Evolutionary conservation across 2,329 filamentous ascomycete genomes (phyloP), one percentile per base, ranked within the genome.

Genomic region (Microcyclospora pomicola): DNA sequence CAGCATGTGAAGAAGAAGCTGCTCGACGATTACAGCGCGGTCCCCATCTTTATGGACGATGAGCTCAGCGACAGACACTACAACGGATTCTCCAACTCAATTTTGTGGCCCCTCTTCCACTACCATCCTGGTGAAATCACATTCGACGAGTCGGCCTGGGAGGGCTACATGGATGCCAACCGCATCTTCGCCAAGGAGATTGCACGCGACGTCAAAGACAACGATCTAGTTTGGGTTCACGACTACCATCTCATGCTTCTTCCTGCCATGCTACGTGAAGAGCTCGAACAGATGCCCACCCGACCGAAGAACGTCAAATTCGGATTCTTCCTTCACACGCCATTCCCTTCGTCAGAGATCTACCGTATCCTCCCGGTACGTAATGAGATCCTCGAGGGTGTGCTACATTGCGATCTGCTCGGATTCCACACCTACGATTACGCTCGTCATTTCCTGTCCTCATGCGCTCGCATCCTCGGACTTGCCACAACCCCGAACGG

Each of bases 361-460:
- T 96, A 95, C 65, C 77, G 91, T 46, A 95, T 96, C 48, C 68
- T 96, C 7, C 91, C 91, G 1, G 88, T 96, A 24, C 77, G 91
- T 45, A 86, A 94, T 58, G 80, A 85, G 53, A 77, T 96, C 36
- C 72, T 98, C 33, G 72, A 81, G 35, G 87, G 91, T 39, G 77
- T 96, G 30, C 71, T 98, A 27, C 82, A 93, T 58, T 94, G 88
- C 66, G 91, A 96, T 58, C 68, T 98, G 42, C 85, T 96, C 55
- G 91, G 91, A 27, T 96, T 98, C 68, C 91, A 98, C 63, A 98
- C 91, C 19, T 96, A 95, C 65, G 88, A 96, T 64, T 98, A 98
- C 56, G 88, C 87, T n/a, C 75, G 91, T 37, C 91, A 98, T 63
- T 98, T 96, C 66, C 66, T 98, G 49, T 94, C 86, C 65, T 88